A percentile compares a stretch with the other conserved stretches of the same genome.
Conservation (phyloP, 345 rosid genomes). For the Schrenkiella parvula region DNA sequence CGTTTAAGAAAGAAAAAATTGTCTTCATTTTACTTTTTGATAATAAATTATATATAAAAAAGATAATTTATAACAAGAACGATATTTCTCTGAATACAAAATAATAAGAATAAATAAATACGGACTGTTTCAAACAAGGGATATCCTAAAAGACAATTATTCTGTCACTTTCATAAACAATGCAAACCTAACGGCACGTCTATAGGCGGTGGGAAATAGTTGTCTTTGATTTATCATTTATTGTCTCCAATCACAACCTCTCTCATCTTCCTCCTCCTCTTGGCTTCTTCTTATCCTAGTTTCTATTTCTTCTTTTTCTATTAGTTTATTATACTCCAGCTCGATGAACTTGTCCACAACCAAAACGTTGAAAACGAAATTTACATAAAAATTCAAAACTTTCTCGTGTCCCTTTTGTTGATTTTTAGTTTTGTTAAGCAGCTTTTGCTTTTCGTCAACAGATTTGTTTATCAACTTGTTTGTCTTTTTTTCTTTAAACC, state of each 20-base stretch:
- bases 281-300: constrained; percentile 21
- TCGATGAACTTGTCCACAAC: constrained; percentile 34
- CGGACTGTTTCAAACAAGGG: background rate
- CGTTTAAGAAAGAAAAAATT: no score
- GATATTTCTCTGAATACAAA: background rate
- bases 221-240: constrained; percentile 10
- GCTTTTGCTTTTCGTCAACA: constrained; percentile 20
- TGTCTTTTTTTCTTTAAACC: background rate
- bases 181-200: constrained; percentile 29
- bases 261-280: constrained; percentile 8
- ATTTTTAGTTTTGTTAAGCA: constrained; percentile 11
- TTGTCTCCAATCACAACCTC: constrained; percentile 8
- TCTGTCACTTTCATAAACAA: constrained; percentile 20
- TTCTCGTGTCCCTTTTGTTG: constrained; percentile 14
- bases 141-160: constrained; percentile 12
- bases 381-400: background rate
- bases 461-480: constrained; percentile 18
- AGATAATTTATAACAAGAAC: no score
- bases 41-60: no score
- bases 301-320: background rate
- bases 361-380: constrained; percentile 26
- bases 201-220: constrained; percentile 30
- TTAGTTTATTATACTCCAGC: background rate
- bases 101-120: background rate
- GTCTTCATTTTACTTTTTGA: no score